Evolutionary conservation across 306 rosid species (phyloP), one percentile per base, ranked within the genome.

Genomic region (Sophora flavescens): DNA sequence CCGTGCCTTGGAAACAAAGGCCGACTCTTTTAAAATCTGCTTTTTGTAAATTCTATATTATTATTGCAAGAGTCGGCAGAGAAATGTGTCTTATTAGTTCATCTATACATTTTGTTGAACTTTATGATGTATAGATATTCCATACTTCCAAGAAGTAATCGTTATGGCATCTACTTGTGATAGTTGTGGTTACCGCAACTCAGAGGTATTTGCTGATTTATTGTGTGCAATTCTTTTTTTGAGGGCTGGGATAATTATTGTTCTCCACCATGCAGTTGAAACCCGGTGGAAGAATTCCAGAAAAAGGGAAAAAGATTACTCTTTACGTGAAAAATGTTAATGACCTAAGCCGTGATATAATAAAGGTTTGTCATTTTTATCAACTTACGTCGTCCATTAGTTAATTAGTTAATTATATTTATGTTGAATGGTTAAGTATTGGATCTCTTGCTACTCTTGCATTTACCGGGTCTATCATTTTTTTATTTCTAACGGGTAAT

Each of bases 101-200:
- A 62, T 67, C 53, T 59, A 33, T 50, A 30, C 75, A 61, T 53
- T 80, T 52, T 41, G 71, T 83, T 76, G 77, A 75, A 60, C 97
- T 88, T 90, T 78, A 92, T 86, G 39, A 59, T 42, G 3, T 39
- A 45, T 68, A 95, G 97, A 95, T n/a, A 95, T 95, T 84, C 98
- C 98, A 26, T 95, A 95, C 77, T 95, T 95, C 81, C 93, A 92
- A 85, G 96, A 95, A 89, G 98, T 92, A 59, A 90, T 95, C 0
- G 97, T 92, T 70, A 95, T 95, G 97, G 98, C 98, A 63, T 87
- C 97, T 65, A 95, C 96, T n/a, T 95, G 97, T 81, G 98, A 95
- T 58, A 35, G 82, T 13, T 95, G 98, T 57, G 98, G 97, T 82
- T 92, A 95, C 83, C 97, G 98, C 78, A 95, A 82, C 88, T 95